These are phyloP conservation scores for Candida dubliniensis DNA, from an alignment of 1,139 yeast species.

Conservation along the genomic window DNA sequence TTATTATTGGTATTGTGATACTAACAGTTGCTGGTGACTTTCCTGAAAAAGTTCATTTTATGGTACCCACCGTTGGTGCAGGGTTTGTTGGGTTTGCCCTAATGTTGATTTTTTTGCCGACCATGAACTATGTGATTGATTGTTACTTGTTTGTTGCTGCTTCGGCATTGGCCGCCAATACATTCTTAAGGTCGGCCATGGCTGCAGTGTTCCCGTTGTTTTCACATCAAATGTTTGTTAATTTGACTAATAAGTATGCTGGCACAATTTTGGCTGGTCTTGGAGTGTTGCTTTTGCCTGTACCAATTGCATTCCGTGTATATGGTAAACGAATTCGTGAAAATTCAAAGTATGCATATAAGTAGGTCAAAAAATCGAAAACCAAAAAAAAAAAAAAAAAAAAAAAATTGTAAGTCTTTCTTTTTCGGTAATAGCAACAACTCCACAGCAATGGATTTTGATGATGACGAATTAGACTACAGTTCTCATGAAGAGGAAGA, in stretches of 20 bases:
- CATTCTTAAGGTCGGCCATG: slow-evolving; percentile 65
- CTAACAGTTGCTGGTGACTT: slow-evolving; percentile 83
- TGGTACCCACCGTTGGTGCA: slow-evolving; percentile 77
- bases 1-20: slow-evolving; percentile 82
- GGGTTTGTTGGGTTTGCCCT: slow-evolving; percentile 73
- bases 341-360: slow-evolving; percentile 63
- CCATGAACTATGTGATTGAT: slow-evolving; percentile 79
- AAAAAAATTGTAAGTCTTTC: background rate
- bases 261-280: slow-evolving; percentile 73
- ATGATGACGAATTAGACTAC: slow-evolving; percentile 17
- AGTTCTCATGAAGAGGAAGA: slow-evolving; percentile 17
- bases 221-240: slow-evolving; percentile 67
- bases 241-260: slow-evolving; percentile 82
- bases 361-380: background rate
- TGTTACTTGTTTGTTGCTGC: slow-evolving; percentile 79
- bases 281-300: slow-evolving; percentile 61
- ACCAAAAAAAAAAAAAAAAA: slow-evolving; percentile 8
- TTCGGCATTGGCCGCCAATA: slow-evolving; percentile 86
- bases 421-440: background rate
- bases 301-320: slow-evolving; percentile 67
- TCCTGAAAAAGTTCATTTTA: slow-evolving; percentile 70
- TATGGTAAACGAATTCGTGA: slow-evolving; percentile 65
- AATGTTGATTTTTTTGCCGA: slow-evolving; percentile 72
- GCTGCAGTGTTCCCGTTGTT: slow-evolving; percentile 53
- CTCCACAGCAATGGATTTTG: slow-evolving; percentile 14